Conservation (phyloP, 176 grass and related monocot genomes). For the Hyparrhenia diplandra region DNA sequence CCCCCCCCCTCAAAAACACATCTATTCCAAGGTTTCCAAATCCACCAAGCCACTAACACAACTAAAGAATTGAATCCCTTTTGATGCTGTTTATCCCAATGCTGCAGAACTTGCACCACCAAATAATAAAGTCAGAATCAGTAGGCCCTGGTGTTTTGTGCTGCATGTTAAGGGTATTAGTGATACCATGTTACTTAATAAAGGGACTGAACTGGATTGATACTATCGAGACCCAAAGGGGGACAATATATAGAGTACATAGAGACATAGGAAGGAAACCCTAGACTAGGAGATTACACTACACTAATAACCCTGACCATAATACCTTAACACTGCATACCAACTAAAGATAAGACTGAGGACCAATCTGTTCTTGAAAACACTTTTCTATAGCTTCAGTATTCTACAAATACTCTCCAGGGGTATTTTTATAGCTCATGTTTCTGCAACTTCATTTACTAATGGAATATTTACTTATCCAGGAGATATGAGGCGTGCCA, state of each 20-base stretch:
- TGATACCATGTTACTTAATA: too few species aligned
- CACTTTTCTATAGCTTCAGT: background rate
- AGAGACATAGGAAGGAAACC: too few species aligned
- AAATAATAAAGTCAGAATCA: background rate
- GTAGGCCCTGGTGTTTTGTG: background rate
- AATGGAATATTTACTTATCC: conserved; percentile 25
- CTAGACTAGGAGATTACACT: too few species aligned
- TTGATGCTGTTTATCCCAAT: background rate
- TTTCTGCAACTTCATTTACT: background rate
- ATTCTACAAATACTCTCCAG: background rate
- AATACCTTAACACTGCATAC: too few species aligned
- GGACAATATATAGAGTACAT: too few species aligned
- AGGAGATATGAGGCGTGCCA: conserved; percentile 93
- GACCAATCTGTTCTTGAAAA: background rate
- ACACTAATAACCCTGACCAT: too few species aligned
- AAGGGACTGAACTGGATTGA: too few species aligned
- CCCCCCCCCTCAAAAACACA: background rate
- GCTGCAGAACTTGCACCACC: background rate
- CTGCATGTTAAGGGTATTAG: too few species aligned
- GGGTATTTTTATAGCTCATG: too few species aligned
- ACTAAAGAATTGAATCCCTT: background rate
- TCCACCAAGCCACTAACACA: background rate
- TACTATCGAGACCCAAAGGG: too few species aligned
- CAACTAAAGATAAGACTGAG: background rate
- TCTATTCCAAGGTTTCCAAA: background rate